Conservation (phyloP, 768 basidiomycete genomes). For the Coprinopsis strossmayeri region DNA sequence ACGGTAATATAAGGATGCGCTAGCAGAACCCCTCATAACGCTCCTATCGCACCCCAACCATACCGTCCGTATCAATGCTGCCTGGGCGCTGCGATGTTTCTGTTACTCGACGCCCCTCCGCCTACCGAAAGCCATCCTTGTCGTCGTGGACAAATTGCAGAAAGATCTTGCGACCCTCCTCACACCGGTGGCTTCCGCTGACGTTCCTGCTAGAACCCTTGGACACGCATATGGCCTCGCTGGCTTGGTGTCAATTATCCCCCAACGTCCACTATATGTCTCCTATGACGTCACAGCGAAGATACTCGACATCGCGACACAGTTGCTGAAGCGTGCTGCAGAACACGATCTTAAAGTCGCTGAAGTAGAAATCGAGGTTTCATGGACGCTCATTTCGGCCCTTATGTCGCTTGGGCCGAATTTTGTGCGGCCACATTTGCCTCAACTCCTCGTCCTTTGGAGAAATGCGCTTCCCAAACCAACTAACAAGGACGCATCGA, state of each 20-base stretch:
- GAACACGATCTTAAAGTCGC: slow-evolving; percentile 86
- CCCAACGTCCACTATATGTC: slow-evolving; percentile 85
- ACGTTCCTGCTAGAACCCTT: slow-evolving; percentile 63
- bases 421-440: slow-evolving; percentile 89
- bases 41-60: slow-evolving; percentile 85
- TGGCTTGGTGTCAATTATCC: slow-evolving; percentile 79
- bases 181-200: slow-evolving; percentile 65
- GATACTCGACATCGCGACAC: slow-evolving; percentile 85
- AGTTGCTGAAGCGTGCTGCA: slow-evolving; percentile 83
- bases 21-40: slow-evolving; percentile 79
- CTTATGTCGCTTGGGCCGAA: slow-evolving; percentile 90
- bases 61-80: slow-evolving; percentile 76
- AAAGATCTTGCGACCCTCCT: slow-evolving; percentile 72
- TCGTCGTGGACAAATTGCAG: slow-evolving; percentile 74
- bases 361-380: slow-evolving; percentile 82
- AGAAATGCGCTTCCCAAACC: slow-evolving; percentile 95
- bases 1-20: slow-evolving; percentile 50
- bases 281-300: slow-evolving; percentile 91
- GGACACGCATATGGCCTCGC: slow-evolving; percentile 91
- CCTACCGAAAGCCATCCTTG: slow-evolving; percentile 71
- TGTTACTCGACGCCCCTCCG: slow-evolving; percentile 85
- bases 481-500: slow-evolving; percentile 74
- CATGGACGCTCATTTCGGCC: slow-evolving; percentile 88
- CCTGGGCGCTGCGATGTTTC: slow-evolving; percentile 87
- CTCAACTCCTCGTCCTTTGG: slow-evolving; percentile 94